Evolutionary conservation across 768 basidiomycete species (phyloP).

Genomic region (Tylopilus balloui): DNA sequence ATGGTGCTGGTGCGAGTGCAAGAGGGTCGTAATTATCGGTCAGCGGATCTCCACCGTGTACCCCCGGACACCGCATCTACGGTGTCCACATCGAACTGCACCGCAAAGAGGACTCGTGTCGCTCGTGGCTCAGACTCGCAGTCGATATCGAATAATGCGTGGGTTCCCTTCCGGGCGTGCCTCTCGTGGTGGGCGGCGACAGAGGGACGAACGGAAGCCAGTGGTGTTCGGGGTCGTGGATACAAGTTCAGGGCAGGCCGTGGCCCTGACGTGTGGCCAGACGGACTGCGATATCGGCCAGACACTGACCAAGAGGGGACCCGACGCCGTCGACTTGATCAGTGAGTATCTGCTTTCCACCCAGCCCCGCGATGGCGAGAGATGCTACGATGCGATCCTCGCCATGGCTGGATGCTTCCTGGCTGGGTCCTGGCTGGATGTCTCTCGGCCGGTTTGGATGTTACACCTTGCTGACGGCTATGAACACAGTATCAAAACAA

Average conservation of each 20-base stretch:
- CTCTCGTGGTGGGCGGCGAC: background rate
- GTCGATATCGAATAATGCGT: background rate
- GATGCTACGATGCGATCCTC: background rate
- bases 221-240: conserved; percentile 20
- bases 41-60: background rate
- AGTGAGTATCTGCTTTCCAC: conserved; percentile 31
- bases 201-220: conserved; percentile 9
- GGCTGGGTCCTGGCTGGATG: conserved; percentile 45
- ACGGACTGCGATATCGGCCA: background rate
- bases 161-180: too few relatives aligned
- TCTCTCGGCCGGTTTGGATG: conserved; percentile 37
- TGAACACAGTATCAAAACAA: conserved; percentile 24
- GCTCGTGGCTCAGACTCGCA: background rate
- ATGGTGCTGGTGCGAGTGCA: conserved; percentile 16
- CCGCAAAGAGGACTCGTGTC: background rate
- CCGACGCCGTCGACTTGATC: conserved; percentile 27
- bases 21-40: conserved; percentile 1
- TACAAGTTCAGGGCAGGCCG: conserved; percentile 29
- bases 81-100: background rate
- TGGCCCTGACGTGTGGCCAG: background rate
- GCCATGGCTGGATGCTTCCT: background rate
- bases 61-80: conserved; percentile 19
- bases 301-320: conserved; percentile 15
- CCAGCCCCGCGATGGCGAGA: background rate
- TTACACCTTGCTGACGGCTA: conserved; percentile 30